Base-by-base conservation (phyloP, 768 basidiomycete species). In the Pulveroboletus sp. region DNA sequence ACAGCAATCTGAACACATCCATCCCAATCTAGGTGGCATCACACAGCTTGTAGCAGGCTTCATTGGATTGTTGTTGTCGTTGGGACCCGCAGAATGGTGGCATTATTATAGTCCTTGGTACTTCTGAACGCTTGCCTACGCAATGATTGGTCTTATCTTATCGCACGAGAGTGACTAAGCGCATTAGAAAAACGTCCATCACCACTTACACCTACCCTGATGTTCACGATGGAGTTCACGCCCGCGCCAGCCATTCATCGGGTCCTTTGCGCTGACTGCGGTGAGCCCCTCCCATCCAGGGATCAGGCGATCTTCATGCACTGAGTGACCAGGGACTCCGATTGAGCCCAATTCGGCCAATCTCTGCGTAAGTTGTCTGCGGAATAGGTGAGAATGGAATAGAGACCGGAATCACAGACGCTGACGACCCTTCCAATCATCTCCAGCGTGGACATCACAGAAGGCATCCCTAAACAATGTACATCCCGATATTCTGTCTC, bases 401-500 rank as follows among this genome's bases (percentile, higher is more conserved):
- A 35, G n/a, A 0, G n/a, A 44, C 51, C 18, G 10, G 13, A 40
- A 11, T 17, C 7, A 15, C 42, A 31, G 30, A 27, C 6, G 2
- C 28, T 47, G 50, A 54, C 8, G 46, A 42, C 2, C 24, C n/a
- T 9, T 18, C 8, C 0, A 13, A 27, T 40, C 21, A 6, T 27
- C 18, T 42, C 36, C 5, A 92, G 89, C 8, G 84, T 98, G 53
- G 96, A 99, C 68, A 95, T 99, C 65, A 98, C 94, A 1, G 95
- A 98, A 66, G 93, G 93, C 13, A 98, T 98, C 46, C 95, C 94
- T 7, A 97, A 93, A 65, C 90, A 91, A 81, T 83, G 89, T 87
- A 46, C 45, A 72, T 65, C n/a, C 45, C 17, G 9, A 1, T 17
- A 21, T 36, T 14, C 6, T 27, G 14, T 41, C 39, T 39, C 32